A percentile compares a stretch with the other conserved stretches of the same genome.
phyloP scores from a whole-genome alignment of 139 green algal genomes.

The Asterochloris sp. region DNA sequence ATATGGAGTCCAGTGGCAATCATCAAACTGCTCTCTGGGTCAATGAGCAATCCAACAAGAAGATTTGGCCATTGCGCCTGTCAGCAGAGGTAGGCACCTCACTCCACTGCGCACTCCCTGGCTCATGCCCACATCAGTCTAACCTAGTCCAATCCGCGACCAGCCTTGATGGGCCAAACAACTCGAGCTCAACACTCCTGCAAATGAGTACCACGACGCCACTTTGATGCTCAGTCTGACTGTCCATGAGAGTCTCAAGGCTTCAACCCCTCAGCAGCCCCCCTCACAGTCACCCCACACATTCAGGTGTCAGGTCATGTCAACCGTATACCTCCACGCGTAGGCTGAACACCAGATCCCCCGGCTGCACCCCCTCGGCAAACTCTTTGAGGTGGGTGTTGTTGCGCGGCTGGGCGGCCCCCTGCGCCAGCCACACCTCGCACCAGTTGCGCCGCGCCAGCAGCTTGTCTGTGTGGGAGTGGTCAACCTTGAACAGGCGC shows the following conservation, averaged over 20 bases:
- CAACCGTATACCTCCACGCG: background rate
- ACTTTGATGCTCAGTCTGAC: background rate
- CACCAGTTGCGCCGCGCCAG: conserved; percentile 8
- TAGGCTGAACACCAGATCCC: background rate
- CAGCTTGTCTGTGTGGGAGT: background rate
- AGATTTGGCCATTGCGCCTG: background rate
- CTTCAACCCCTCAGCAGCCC: background rate
- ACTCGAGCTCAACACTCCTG: background rate
- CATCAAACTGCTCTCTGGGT: background rate
- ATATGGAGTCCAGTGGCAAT: background rate
- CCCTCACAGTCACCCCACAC: background rate
- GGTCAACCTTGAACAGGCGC: background rate
- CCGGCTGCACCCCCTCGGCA: background rate
- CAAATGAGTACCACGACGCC: background rate
- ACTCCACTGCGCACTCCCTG: too few relatives aligned
- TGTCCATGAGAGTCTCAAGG: background rate
- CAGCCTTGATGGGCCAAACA: background rate
- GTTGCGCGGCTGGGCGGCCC: background rate
- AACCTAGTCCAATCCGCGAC: too few relatives aligned
- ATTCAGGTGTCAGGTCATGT: background rate
- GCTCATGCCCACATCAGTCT: too few relatives aligned
- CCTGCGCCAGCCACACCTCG: background rate
- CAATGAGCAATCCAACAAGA: background rate
- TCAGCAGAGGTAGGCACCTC: background rate
- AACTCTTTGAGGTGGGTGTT: background rate